Base-by-base conservation (phyloP, 2,329 filamentous ascomycete genomes). In the Claviceps pusilla region DNA sequence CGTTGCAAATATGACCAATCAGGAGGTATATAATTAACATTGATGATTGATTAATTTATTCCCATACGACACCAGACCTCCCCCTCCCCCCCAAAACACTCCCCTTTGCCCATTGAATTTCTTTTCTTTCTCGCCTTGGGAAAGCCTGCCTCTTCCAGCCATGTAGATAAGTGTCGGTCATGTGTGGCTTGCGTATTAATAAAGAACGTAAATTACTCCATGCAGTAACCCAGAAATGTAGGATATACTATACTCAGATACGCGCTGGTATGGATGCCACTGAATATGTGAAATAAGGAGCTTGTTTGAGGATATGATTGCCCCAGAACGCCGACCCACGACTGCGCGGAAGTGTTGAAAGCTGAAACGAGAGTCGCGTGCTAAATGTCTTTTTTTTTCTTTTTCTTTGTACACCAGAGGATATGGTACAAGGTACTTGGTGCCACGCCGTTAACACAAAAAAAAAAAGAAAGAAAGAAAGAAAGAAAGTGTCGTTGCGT, bases 171-270 rank as follows among this genome's bases (percentile, higher is more conserved):
- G 24, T 46, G 37, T 29, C 28, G 31, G 35, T 50, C 50, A n/a
- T 39, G 16, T 42, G 28, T 14, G 45, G 28, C n/a, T 35, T 31
- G 39, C 11, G 33, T 45, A 55, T 39, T 48, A 12, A 52, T 52
- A 45, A 39, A 48, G 11, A 11, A 9, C 35, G 43, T 33, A 48
- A 51, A 43, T 56, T 51, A 56, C 31, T 28, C 48, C 47, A 56
- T 56, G 48, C 43, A 53, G 54, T 56, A 56, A 56, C 51, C 54
- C 54, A 56, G 54, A 56, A 56, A 53, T 48, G 31, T 43, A 46
- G 39, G 50, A 48, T 37, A 47, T 54, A 39, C 41, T 37, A 47
- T 54, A 39, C 41, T 54, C 48, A 29, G 31, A 41, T 37, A 47
- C 46, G 37, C 46, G 29, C 49, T 52, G 29, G 35, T 55, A 55